Evolutionary conservation across 1,139 yeast genomes (phyloP), one percentile per base, ranked within the genome.

Genomic region (Kurtzmaniella quercitrusa): DNA sequence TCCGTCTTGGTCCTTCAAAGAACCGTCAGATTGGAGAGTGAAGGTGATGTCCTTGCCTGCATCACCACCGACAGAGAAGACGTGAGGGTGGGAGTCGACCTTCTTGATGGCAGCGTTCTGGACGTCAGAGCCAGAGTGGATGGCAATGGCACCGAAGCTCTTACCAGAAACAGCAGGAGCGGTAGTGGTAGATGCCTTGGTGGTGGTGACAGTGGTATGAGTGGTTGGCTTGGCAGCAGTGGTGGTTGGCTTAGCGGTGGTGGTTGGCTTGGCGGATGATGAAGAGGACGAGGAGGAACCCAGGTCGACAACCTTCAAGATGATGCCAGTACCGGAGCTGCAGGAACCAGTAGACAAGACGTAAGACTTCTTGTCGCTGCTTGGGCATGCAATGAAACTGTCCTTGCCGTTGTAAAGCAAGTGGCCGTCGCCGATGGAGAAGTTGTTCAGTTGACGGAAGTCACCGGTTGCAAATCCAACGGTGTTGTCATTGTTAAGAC

Each of bases 21-120:
- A 46, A 15, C 59, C 57, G 41, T 63, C 66, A 7, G 48, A 41
- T 27, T 53, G 51, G 51, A 63, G 56, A 9, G 58, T 50, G 43
- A 64, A 55, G 12, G 46, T 44, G 36, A 60, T 51, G 39, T 50
- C 59, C 8, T 49, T 43, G 15, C 68, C 70, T n/a, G 57, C 61
- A 34, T 44, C 34, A 2, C 68, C 68, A 16, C 67, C 68, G 33
- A 65, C 67, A 10, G 63, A 50, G 49, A 64, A 63, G 8, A 62
- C 67, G 36, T 61, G 66, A 11, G 59, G 58, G 52, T 63, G 66
- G 5, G 57, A 48, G 10, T 47, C 51, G 15, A 58, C 68, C 52
- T 60, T 60, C 48, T 56, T 62, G 52, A 63, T 59, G 3, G 57
- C 42, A 6, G 48, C 42, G 47, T 56, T 42, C 44, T 60, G 60